Base-by-base conservation (phyloP, 768 basidiomycete genomes). In the Cyclocybe cylindracea region DNA sequence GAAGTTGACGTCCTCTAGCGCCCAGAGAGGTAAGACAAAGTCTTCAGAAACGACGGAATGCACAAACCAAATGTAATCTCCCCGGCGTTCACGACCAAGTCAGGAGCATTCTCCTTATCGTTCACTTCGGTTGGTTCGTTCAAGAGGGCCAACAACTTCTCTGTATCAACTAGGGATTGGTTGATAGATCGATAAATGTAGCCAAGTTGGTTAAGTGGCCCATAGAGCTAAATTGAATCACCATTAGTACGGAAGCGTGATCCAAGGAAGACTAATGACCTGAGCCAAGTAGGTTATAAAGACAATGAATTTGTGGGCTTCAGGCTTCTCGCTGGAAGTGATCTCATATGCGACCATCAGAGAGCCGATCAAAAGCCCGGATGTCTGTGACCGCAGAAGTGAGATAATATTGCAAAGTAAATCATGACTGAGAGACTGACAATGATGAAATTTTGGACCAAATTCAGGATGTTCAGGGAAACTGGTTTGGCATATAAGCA, bases 41-140 rank as follows among this genome's bases (percentile, higher is more conserved):
- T 16, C 18, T 37, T 46, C 29, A 45, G 46, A 39, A 13, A 46
- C 50, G 33, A 10, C 29, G 35, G 44, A 5, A 36, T 9, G 16
- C 10, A 71, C 82, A 39, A 46, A 91, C 91, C 87, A 65, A 98
- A 97, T 64, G 91, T 92, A 62, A 98, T 89, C 65, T 87, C 85
- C 3, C 94, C 87, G 46, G 85, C 77, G 13, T 81, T 71, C 7
- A 92, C 79, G 40, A 86, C 72, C 19, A 97, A 78, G 44, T 91
- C 84, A 10, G 82, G 77, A 7, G 90, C 91, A 58, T 83, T 78
- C 7, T 86, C 86, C 63, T 81, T 82, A 68, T 96, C 92, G 56
- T 87, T 83, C 55, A 98, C 83, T 53, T 95, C 94, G 0, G 82
- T 87, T 1, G 89, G 85, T 63, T 95, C 89, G 53, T 84, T 83